These are phyloP conservation scores for Alternaria burnsii DNA, from an alignment of 2,329 filamentous ascomycete genomes.

Conservation along the genomic window DNA sequence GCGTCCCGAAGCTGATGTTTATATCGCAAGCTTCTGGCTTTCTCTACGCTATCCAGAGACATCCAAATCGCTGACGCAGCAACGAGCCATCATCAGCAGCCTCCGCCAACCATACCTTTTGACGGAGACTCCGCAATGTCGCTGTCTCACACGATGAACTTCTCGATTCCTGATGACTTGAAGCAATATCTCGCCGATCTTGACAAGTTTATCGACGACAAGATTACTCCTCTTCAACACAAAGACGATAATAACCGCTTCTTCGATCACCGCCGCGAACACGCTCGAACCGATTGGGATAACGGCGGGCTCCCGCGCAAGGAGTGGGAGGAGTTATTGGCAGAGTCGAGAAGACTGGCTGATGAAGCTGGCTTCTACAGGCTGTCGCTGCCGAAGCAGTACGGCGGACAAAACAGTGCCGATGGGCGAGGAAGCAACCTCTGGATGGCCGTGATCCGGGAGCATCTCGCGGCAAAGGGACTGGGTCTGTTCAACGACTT, in stretches of 20 bases:
- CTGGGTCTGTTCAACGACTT: constrained; percentile 70
- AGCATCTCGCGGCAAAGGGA: constrained; percentile 67
- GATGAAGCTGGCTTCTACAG: constrained; percentile 69
- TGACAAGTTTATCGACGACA: constrained; percentile 64
- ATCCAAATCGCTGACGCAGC: constrained; percentile 13
- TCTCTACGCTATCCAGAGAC: neutral
- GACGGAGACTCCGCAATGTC: constrained; percentile 1
- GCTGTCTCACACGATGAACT: constrained; percentile 39
- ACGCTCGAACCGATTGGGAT: constrained; percentile 69
- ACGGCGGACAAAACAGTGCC: constrained; percentile 61
- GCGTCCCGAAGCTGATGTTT: constrained; percentile 24
- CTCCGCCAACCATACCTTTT: neutral
- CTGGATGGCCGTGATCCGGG: constrained; percentile 70
- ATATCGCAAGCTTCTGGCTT: constrained; percentile 6
- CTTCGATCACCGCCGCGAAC: constrained; percentile 71
- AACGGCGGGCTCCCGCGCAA: constrained; percentile 63
- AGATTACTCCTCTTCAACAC: constrained; percentile 64
- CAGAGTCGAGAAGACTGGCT: constrained; percentile 59
- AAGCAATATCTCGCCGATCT: constrained; percentile 59
- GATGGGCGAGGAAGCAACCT: constrained; percentile 61
- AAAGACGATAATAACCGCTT: constrained; percentile 68
- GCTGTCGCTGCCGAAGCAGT: constrained; percentile 64
- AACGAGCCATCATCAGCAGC: neutral
- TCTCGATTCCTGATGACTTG: constrained; percentile 63
- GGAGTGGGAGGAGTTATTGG: constrained; percentile 67